Percentiles rank a stretch among this genome's conserved stretches.
Evolutionary conservation across 345 rosid species (phyloP).

Genomic region (Brassica cretica): DNA sequence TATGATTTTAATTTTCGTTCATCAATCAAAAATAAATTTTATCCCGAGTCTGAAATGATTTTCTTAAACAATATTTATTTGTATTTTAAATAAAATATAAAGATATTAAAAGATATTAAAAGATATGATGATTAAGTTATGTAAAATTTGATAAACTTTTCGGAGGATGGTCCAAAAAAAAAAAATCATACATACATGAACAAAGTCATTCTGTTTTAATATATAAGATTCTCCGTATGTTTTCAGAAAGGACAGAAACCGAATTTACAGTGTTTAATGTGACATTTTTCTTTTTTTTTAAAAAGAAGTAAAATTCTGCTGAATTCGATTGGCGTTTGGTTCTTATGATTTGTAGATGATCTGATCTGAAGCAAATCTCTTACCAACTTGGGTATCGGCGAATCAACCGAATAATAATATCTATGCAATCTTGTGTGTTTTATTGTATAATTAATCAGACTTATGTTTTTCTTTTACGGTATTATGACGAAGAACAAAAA

Average conservation of each 20-base stretch:
- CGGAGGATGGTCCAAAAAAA: too few relatives aligned
- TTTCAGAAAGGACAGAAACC: not conserved
- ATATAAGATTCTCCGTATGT: not conserved
- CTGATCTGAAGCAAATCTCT: not conserved
- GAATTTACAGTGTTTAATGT: not conserved
- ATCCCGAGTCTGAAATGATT: too few relatives aligned
- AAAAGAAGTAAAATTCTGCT: not conserved
- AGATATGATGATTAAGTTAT: too few relatives aligned
- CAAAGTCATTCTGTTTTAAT: too few relatives aligned
- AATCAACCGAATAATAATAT: not conserved
- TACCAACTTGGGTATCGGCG: not conserved
- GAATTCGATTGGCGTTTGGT: not conserved
- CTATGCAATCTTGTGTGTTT: not conserved
- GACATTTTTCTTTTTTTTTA: not conserved
- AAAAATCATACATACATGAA: too few relatives aligned
- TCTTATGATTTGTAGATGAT: not conserved
- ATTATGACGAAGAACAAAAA: not conserved
- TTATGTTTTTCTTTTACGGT: not conserved
- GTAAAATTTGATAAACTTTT: too few relatives aligned
- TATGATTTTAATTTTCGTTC: too few relatives aligned
- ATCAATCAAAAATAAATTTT: too few relatives aligned
- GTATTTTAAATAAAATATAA: too few relatives aligned
- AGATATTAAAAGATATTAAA: too few relatives aligned
- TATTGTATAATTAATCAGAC: not conserved
- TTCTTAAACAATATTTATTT: too few relatives aligned